Conservation (phyloP, 805 yeast genomes). For the Kodamaea kakaduensis region DNA sequence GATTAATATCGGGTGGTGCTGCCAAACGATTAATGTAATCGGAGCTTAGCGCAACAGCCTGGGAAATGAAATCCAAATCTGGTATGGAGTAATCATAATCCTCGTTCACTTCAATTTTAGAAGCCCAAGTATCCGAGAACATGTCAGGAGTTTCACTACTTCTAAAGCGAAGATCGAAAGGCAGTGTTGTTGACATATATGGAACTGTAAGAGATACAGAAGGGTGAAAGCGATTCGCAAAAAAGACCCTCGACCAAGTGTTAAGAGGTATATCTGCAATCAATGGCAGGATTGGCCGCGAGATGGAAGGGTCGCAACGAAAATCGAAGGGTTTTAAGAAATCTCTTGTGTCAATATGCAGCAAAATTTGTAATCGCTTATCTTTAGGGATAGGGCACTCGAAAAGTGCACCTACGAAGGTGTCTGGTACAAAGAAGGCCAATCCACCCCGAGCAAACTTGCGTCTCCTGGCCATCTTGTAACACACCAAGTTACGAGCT, state of each 20-base stretch:
- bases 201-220: conserved; percentile 50
- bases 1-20: conserved; percentile 8
- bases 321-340: conserved; percentile 14
- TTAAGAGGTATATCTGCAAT: conserved; percentile 52
- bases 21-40: conserved; percentile 11
- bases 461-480: conserved; percentile 53
- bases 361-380: conserved; percentile 20
- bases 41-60: conserved; percentile 15
- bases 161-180: conserved; percentile 33
- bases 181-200: conserved; percentile 49
- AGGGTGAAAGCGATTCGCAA: conserved; percentile 17
- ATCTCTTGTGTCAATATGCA: conserved; percentile 12
- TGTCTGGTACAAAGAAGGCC: conserved; percentile 49
- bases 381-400: conserved; percentile 40
- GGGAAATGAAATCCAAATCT: conserved; percentile 34
- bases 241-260: conserved; percentile 40
- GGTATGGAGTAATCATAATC: conserved; percentile 36
- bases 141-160: conserved; percentile 27
- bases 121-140: conserved; percentile 41
- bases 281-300: conserved; percentile 52
- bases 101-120: conserved; percentile 47
- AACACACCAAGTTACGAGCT: conserved; percentile 37
- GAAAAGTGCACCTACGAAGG: conserved; percentile 64
- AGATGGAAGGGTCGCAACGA: conserved; percentile 30
- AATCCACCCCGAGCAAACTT: conserved; percentile 45